phyloP scores from a whole-genome alignment of 2,329 filamentous ascomycete species.

The Pseudopithomyces chartarum region DNA sequence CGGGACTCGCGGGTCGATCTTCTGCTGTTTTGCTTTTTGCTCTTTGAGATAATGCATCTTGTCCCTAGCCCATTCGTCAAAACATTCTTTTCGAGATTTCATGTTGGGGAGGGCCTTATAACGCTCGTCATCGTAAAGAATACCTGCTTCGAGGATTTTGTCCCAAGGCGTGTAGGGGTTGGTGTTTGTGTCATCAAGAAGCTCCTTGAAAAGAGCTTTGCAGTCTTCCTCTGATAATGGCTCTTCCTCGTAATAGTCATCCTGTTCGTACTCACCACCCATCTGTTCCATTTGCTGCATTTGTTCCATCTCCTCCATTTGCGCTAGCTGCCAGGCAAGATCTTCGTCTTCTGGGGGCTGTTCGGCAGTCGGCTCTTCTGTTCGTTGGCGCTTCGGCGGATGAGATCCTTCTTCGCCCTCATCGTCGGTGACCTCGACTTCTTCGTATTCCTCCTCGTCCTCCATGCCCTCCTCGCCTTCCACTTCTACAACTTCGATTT shows the following conservation, averaged over 20 bases:
- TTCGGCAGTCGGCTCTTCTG: constrained; percentile 48
- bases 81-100: constrained; percentile 79
- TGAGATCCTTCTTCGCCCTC: constrained; percentile 56
- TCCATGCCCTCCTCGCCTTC: constrained; percentile 49
- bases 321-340: constrained; percentile 87
- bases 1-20: constrained; percentile 79
- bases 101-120: constrained; percentile 85
- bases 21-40: constrained; percentile 74
- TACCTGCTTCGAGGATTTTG: constrained; percentile 80
- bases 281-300: constrained; percentile 83
- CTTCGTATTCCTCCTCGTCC: constrained; percentile 76
- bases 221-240: constrained; percentile 76
- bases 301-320: constrained; percentile 83
- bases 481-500: constrained; percentile 38
- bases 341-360: constrained; percentile 82
- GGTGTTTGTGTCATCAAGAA: constrained; percentile 80
- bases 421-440: constrained; percentile 72
- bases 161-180: constrained; percentile 94
- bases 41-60: constrained; percentile 75
- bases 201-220: constrained; percentile 77
- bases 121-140: constrained; percentile 80
- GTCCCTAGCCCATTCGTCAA: constrained; percentile 81
- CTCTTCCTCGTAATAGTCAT: constrained; percentile 77
- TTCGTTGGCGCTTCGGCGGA: constrained; percentile 56
- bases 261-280: constrained; percentile 72